Evolutionary conservation across 352 stramenopile genomes (phyloP), one percentile per base, ranked within the genome.

Genomic region (Phytophthora megakarya): DNA sequence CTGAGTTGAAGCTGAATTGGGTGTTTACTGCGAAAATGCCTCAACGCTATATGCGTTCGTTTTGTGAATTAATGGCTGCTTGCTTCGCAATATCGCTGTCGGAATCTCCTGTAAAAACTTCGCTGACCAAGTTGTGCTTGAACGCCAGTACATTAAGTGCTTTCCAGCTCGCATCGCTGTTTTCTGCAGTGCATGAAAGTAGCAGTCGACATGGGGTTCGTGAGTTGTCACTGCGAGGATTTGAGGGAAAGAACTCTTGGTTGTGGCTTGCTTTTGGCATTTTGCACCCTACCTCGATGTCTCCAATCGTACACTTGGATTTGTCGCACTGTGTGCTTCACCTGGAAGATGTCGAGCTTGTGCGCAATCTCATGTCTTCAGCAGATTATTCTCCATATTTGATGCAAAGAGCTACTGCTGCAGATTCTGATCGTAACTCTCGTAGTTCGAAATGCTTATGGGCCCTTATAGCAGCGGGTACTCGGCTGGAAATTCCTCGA

Each of bases 261-360:
- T 28, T 70, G 9, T 88, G 78, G 78, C 28, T 85, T 28, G 51
- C 61, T 2, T 74, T 69, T 37, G 71, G 64, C 11, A 30, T 82
- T 18, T 66, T 73, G n/a, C 68, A 69, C 46, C 39, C 23, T 3
- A 19, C 32, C 5, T 79, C 61, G 1, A 65, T 46, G 16, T 70
- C 63, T 28, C 44, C 21, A 19, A 52, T 72, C 13, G 42, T 9
- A 23, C 21, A 46, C 18, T 33, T 88, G 21, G 73, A 88, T 47
- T 21, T 88, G 2, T 86, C 78, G 13, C 51, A 61, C 21, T 84
- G 82, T 28, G 40, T 73, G 3, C 25, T 88, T 18, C 54, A 61
- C 11, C 50, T 65, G 3, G 64, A 77, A 44, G 71, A 79, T 13
- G 58, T 75, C 7, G 45, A 43, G 9, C 49, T 62, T 0, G 58